Evolutionary conservation across 768 basidiomycete species (phyloP).

Genomic region (Lentinula raphanica): DNA sequence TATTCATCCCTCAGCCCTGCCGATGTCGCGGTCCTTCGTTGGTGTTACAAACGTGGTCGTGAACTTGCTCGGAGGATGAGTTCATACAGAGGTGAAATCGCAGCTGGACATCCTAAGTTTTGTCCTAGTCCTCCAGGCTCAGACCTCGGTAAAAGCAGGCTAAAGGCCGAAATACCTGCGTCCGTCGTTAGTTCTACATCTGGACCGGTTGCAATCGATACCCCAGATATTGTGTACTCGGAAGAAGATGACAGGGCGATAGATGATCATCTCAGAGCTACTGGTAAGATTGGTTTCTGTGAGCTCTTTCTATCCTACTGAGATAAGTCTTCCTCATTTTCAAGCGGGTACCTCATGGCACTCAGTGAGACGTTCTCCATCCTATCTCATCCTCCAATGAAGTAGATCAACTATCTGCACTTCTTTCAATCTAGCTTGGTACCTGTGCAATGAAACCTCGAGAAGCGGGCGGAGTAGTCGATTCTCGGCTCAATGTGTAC

Average conservation of each 20-base stretch:
- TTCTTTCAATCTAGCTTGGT: constrained; percentile 28
- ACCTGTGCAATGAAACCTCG: constrained; percentile 47
- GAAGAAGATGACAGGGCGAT: constrained; percentile 20
- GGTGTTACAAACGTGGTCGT: constrained; percentile 22
- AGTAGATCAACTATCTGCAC: no score
- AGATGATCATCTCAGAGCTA: constrained; percentile 11
- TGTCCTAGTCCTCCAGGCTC: constrained; percentile 4
- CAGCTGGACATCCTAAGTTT: constrained; percentile 11
- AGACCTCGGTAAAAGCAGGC: background rate
- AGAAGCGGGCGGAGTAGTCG: constrained; percentile 40
- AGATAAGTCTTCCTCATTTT: background rate
- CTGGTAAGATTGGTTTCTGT: constrained; percentile 8
- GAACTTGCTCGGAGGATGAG: constrained; percentile 33
- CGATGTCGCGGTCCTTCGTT: constrained; percentile 20
- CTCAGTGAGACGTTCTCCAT: constrained; percentile 14
- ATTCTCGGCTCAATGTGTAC: constrained; percentile 39
- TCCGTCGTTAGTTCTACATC: background rate
- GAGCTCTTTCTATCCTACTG: background rate
- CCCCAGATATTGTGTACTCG: constrained; percentile 18
- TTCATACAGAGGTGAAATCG: constrained; percentile 15
- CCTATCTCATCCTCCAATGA: background rate
- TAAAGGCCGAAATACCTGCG: no score
- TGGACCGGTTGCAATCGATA: constrained; percentile 14
- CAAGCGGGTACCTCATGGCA: constrained; percentile 16
- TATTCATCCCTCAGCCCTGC: background rate